Conservation (phyloP, 2,329 filamentous ascomycete species). For the Tolypocladium tundrense region DNA sequence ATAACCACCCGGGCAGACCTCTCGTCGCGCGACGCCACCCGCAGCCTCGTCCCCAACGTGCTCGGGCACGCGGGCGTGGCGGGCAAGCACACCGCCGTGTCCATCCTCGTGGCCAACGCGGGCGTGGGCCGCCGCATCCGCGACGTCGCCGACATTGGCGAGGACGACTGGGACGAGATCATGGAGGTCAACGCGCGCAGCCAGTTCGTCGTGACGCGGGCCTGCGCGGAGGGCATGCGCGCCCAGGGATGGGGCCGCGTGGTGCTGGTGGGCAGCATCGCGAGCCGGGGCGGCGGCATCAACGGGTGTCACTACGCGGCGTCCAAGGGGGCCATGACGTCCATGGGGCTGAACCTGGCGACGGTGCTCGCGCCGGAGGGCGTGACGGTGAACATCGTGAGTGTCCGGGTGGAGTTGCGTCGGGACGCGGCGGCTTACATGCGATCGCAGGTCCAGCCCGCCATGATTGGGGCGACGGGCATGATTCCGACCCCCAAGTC, state of each 20-base stretch:
- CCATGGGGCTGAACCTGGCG: constrained; percentile 23
- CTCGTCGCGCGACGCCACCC: constrained; percentile 12
- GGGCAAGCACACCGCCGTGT: constrained; percentile 16
- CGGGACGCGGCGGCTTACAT: not conserved
- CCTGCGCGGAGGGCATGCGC: constrained; percentile 19
- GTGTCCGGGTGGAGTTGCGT: not conserved
- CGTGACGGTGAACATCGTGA: constrained; percentile 23
- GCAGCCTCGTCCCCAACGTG: constrained; percentile 11
- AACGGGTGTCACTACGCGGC: constrained; percentile 26
- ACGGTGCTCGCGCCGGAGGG: constrained; percentile 20
- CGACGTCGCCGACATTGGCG: constrained; percentile 19
- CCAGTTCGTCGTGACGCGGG: constrained; percentile 23
- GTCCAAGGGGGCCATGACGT: constrained; percentile 20
- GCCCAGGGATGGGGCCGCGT: constrained; percentile 20
- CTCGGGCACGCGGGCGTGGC: constrained; percentile 6
- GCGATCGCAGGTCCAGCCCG: constrained; percentile 17
- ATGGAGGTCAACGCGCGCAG: constrained; percentile 23
- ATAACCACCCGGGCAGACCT: constrained; percentile 16
- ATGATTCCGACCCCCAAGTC: constrained; percentile 23
- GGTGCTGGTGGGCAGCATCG: constrained; percentile 22
- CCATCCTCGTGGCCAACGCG: constrained; percentile 21
- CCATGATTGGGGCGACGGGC: constrained; percentile 25
- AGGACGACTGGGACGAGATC: constrained; percentile 25
- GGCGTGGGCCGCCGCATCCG: constrained; percentile 22
- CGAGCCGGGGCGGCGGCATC: constrained; percentile 19